Evolutionary conservation across 306 rosid species (phyloP).

Genomic region (Purshia tridentata): DNA sequence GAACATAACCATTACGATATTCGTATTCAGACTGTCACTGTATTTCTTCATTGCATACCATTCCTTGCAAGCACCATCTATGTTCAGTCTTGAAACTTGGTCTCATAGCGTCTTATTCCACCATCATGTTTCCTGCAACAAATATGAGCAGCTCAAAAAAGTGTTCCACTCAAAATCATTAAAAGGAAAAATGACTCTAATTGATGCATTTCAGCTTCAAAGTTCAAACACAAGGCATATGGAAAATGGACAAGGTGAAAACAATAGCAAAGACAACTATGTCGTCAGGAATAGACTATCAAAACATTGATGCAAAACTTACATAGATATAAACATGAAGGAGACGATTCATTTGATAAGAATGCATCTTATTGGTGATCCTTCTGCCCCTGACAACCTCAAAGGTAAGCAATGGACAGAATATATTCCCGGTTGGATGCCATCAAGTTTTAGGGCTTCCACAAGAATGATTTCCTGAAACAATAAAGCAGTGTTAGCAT

Average conservation of each 20-base stretch:
- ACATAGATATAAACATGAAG: slow-evolving; percentile 5
- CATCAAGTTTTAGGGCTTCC: slow-evolving; percentile 82
- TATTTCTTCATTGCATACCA: neutral
- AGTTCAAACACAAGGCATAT: neutral
- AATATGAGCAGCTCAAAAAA: neutral
- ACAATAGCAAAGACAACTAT: neutral
- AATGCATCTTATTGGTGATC: slow-evolving; percentile 91
- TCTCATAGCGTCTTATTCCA: neutral
- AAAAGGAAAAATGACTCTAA: neutral
- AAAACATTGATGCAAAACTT: neutral
- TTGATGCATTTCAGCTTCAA: too few relatives aligned
- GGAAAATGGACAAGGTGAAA: neutral
- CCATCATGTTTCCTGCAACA: slow-evolving; percentile 17
- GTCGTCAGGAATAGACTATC: neutral
- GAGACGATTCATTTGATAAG: slow-evolving; percentile 49
- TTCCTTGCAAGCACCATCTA: neutral
- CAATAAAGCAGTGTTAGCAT: slow-evolving; percentile 21
- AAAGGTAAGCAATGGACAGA: slow-evolving; percentile 79
- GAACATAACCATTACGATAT: neutral
- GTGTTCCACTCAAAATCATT: neutral
- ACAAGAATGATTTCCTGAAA: slow-evolving; percentile 83
- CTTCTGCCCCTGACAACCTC: slow-evolving; percentile 88
- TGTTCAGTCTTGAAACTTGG: neutral
- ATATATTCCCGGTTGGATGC: slow-evolving; percentile 64
- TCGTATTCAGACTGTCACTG: neutral